These are phyloP conservation scores for Biscutella laevigata DNA, from an alignment of 441 rosid genomes.

Conservation along the genomic window DNA sequence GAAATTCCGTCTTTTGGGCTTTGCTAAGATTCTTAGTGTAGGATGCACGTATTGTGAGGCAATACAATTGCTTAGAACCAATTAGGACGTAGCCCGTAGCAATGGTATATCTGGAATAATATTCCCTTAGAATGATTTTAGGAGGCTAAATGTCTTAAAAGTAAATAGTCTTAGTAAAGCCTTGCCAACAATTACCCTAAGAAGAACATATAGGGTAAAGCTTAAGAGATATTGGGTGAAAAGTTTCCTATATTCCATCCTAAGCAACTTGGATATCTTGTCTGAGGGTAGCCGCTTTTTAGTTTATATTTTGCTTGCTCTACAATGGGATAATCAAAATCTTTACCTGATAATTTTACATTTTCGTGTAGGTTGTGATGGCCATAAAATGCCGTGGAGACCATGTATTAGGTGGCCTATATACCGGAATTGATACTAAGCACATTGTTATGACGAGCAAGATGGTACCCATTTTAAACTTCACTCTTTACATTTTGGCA, in stretches of 20 bases:
- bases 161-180: slow-evolving; percentile 5
- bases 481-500: slow-evolving; percentile 7
- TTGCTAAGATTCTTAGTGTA: not conserved
- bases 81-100: not conserved
- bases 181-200: not conserved
- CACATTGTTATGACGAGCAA: slow-evolving; percentile 94
- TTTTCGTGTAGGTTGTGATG: slow-evolving; percentile 47
- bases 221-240: not conserved
- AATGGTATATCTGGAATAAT: not conserved
- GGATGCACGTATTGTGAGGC: not conserved
- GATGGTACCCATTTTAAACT: slow-evolving; percentile 47
- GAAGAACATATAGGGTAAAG: not conserved
- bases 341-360: not conserved
- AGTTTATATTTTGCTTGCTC: not conserved
- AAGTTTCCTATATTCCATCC: not conserved
- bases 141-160: not conserved
- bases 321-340: not conserved
- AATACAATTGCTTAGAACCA: not conserved
- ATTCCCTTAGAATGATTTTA: not conserved
- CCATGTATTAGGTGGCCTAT: slow-evolving; percentile 61
- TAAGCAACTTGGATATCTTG: not conserved
- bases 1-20: not conserved
- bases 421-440: slow-evolving; percentile 62
- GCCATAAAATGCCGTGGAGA: slow-evolving; percentile 81
- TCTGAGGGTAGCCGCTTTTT: not conserved